Evolutionary conservation across 2,329 filamentous ascomycete species (phyloP), one percentile per base, ranked within the genome.

Genomic region (Colletotrichum sp.): DNA sequence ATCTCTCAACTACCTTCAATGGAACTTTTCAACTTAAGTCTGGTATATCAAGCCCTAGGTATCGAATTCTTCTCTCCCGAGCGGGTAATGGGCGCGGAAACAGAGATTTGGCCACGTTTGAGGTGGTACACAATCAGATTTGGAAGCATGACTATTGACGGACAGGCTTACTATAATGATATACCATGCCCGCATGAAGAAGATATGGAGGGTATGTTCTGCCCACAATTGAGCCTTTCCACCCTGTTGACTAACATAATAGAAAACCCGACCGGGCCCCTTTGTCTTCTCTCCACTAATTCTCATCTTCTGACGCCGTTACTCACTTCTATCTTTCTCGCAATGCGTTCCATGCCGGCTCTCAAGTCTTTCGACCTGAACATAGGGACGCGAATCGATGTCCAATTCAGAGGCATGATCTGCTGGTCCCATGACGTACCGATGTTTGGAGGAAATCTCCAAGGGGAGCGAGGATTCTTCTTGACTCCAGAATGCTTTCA

Each of bases 161-260:
- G 39, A 48, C 19, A 48, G 39, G 0, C 19, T n/a, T 48, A 48
- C 19, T 48, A 48, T 48, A 12, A 48, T 0, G 39, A 48, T n/a
- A 48, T 0, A 0, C 8, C 16, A 48, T 48, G 39, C 39, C 19
- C 39, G 19, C 19, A 48, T 48, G 6, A 12, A n/a, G 39, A 0
- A n/a, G 0, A 0, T 11, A 48, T 48, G 5, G 19, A 44, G 0
- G 19, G 39, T 48, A 48, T 48, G 39, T 48, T 0, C 39, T n/a
- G 39, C 19, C 39, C 19, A 48, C 39, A 12, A 0, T 48, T 22
- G 5, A 48, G 19, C 19, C 6, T 48, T 48, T 48, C 39, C 4
- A 22, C 39, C 39, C 39, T 12, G 39, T 48, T 48, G 9, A n/a
- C 39, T 48, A 4, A n/a, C 39, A 48, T 19, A 1, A 48, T 0